phyloP scores from a whole-genome alignment of 148 eudicot species.

The Suaeda aralocaspica region DNA sequence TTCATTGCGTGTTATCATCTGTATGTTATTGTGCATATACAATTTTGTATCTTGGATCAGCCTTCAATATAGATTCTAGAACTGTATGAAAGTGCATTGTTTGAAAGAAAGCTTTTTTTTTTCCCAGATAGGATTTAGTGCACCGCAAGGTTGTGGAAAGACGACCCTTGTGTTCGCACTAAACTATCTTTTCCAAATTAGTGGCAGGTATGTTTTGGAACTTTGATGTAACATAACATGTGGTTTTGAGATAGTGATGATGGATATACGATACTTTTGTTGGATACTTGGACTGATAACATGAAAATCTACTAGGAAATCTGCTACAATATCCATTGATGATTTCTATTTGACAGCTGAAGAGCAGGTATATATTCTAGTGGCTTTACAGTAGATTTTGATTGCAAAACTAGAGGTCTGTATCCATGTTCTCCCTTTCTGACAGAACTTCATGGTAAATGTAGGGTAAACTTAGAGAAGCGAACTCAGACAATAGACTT shows the following conservation, averaged over 20 bases:
- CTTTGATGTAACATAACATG: conserved; percentile 23
- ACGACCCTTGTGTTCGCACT: conserved; percentile 92
- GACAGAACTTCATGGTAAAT: conserved; percentile 23
- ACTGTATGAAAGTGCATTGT: not conserved
- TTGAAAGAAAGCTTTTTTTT: conserved; percentile 12
- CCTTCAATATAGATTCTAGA: not conserved
- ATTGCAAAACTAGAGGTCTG: conserved; percentile 10
- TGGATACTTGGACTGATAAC: conserved; percentile 23
- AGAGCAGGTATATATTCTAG: conserved; percentile 59
- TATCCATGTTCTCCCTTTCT: conserved; percentile 18
- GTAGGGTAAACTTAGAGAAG: conserved; percentile 81
- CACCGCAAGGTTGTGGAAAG: conserved; percentile 98
- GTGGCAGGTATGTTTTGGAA: conserved; percentile 62
- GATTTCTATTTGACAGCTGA: conserved; percentile 94
- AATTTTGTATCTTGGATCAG: not conserved
- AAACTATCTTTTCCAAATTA: conserved; percentile 62
- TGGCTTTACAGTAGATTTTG: conserved; percentile 4
- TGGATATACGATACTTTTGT: conserved; percentile 11
- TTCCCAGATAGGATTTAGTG: conserved; percentile 96
- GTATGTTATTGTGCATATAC: not conserved
- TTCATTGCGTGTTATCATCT: not conserved
- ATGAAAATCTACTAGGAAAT: conserved; percentile 55
- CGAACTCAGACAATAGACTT: conserved; percentile 75
- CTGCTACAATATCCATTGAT: conserved; percentile 91
- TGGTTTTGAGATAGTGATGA: conserved; percentile 6